These are phyloP conservation scores for Tuber borchii DNA, from an alignment of 495 filamentous ascomycete genomes.

Conservation along the genomic window DNA sequence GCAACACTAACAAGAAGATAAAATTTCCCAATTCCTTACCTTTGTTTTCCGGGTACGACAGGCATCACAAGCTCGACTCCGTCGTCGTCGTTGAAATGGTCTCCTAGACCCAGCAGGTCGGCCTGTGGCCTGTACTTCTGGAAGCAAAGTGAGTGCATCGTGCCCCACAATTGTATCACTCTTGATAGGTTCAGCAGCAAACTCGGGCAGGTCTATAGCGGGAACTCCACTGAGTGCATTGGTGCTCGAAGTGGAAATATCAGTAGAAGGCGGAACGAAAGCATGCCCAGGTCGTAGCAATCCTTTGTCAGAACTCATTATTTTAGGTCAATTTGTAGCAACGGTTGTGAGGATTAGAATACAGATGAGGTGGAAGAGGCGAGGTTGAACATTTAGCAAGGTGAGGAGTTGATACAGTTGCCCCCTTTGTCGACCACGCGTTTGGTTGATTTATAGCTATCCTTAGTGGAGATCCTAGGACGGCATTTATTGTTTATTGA, in stretches of 20 bases:
- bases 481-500: neutral
- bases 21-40: conserved; percentile 11
- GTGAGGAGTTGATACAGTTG: neutral
- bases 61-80: conserved; percentile 42
- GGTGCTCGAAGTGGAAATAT: neutral
- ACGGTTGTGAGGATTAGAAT: neutral
- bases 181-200: neutral
- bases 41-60: conserved; percentile 41
- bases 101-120: conserved; percentile 32
- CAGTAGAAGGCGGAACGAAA: neutral
- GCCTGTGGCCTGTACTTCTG: conserved; percentile 36
- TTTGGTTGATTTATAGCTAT: neutral
- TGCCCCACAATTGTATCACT: conserved; percentile 1
- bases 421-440: neutral
- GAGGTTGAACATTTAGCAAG: neutral
- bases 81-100: conserved; percentile 39
- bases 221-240: neutral
- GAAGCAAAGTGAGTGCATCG: conserved; percentile 32
- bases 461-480: neutral
- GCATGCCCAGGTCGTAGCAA: neutral
- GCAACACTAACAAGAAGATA: neutral
- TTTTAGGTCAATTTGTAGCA: neutral
- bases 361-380: neutral
- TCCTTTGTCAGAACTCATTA: conserved; percentile 5
- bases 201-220: neutral